Percentiles rank a stretch among this genome's conserved stretches.
These are phyloP conservation scores for Fusarium miscanthi DNA, from an alignment of 2,329 filamentous ascomycete species.

Conservation along the genomic window DNA sequence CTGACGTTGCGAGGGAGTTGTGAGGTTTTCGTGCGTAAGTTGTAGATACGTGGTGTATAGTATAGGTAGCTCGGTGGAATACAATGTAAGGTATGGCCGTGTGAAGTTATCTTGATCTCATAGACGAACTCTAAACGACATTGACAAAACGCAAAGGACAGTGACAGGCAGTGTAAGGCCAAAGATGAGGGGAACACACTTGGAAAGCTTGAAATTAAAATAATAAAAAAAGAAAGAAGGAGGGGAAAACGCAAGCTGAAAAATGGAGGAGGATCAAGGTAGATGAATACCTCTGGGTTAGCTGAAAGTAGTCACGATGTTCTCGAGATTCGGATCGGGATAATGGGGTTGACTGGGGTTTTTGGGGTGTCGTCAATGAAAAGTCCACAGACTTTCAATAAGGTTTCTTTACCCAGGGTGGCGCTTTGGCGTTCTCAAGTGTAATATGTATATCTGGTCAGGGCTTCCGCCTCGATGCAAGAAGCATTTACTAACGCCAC, in stretches of 20 bases:
- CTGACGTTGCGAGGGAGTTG: conserved; percentile 3
- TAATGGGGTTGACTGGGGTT: conserved; percentile 34
- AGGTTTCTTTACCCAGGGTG: conserved; percentile 42
- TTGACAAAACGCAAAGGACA: not conserved
- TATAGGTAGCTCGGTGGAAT: conserved; percentile 1
- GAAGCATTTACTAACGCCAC: conserved; percentile 13
- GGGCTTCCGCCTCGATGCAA: conserved; percentile 30
- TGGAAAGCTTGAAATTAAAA: conserved; percentile 4
- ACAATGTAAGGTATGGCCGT: conserved; percentile 5
- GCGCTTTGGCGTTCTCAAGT: conserved; percentile 43
- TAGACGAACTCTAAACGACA: conserved; percentile 31
- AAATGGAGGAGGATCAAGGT: conserved; percentile 31
- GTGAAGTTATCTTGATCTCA: conserved; percentile 7
- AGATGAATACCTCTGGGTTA: conserved; percentile 30
- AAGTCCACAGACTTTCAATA: conserved; percentile 41
- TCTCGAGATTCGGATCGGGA: conserved; percentile 39
- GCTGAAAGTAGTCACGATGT: conserved; percentile 39
- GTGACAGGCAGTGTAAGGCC: conserved; percentile 1
- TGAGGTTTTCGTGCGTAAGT: conserved; percentile 23
- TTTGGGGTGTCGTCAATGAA: conserved; percentile 42
- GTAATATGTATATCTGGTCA: conserved; percentile 44
- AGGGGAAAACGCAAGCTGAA: conserved; percentile 13
- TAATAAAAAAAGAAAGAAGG: conserved; percentile 16
- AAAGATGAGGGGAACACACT: not conserved
- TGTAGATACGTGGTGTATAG: conserved; percentile 4